These are phyloP conservation scores for Pythium utonaiense DNA, from an alignment of 352 stramenopile genomes.

Conservation along the genomic window DNA sequence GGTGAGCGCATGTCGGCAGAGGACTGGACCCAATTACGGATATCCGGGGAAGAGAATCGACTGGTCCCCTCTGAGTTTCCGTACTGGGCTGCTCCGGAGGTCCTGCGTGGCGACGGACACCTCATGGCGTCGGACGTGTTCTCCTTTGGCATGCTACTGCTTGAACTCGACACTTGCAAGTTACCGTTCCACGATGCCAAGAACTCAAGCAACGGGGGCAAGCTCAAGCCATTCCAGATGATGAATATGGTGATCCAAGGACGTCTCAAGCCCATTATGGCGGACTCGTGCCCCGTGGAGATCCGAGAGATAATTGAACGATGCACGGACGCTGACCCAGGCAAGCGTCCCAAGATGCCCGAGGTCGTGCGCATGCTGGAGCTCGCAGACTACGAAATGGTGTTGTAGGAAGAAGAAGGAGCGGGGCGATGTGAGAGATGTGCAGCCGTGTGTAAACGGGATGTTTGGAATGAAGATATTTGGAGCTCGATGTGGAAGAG, in stretches of 20 bases:
- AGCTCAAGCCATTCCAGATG: constrained; percentile 30
- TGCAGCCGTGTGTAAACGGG: not conserved
- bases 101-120: constrained; percentile 23
- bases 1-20: constrained; percentile 21
- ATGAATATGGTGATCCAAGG: constrained; percentile 29
- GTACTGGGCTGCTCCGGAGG: constrained; percentile 28
- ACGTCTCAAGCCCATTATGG: constrained; percentile 18
- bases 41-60: constrained; percentile 6
- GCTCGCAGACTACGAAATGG: constrained; percentile 16
- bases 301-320: constrained; percentile 19
- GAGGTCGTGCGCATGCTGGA: constrained; percentile 24
- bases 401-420: constrained; percentile 6
- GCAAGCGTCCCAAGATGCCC: constrained; percentile 20
- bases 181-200: constrained; percentile 24
- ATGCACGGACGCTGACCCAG: constrained; percentile 17
- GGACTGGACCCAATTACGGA: constrained; percentile 25
- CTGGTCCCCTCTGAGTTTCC: constrained; percentile 12
- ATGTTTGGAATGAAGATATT: constrained; percentile 2
- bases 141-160: constrained; percentile 35
- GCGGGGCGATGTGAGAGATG: no score
- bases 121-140: constrained; percentile 26
- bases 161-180: constrained; percentile 26
- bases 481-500: no score
- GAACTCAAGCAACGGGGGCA: constrained; percentile 23
- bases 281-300: constrained; percentile 13